Evolutionary conservation across 306 rosid genomes (phyloP).

Genomic region (Abrus precatorius): DNA sequence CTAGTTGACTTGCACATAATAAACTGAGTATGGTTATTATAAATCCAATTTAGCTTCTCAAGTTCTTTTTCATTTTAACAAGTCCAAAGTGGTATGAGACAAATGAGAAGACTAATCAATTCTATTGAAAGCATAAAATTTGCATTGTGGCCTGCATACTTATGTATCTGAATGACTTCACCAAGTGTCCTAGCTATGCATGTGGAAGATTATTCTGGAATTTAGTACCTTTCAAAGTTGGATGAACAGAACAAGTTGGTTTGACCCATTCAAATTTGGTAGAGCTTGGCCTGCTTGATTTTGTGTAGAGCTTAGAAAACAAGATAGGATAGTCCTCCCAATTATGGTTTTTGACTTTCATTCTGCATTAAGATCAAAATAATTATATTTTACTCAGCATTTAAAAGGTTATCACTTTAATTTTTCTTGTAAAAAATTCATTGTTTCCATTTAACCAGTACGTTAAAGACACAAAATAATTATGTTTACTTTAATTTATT

Average conservation of each 20-base stretch:
- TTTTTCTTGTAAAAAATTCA: no score
- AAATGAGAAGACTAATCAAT: slow-evolving; percentile 32
- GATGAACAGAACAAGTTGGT: background rate
- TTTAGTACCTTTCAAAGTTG: background rate
- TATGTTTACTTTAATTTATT: no score
- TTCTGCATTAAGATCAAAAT: no score
- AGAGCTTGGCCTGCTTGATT: no score
- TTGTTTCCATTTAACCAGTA: no score
- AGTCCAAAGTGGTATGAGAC: slow-evolving; percentile 12
- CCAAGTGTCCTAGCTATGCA: background rate
- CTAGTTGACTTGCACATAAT: slow-evolving; percentile 37
- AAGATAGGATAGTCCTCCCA: no score
- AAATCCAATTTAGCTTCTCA: background rate
- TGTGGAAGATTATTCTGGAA: background rate
- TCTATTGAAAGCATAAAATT: background rate
- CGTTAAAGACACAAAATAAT: no score
- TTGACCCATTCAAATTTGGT: background rate
- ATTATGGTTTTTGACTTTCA: no score
- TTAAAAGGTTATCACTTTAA: no score
- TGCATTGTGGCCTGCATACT: slow-evolving; percentile 33
- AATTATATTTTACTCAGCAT: no score
- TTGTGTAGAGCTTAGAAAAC: no score
- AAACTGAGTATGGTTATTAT: background rate
- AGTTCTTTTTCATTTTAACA: slow-evolving; percentile 7
- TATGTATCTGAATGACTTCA: background rate